A percentile compares a stretch with the other conserved stretches of the same genome.
phyloP scores from a whole-genome alignment of 1,139 yeast genomes.

The Geotrichum klebahnii region DNA sequence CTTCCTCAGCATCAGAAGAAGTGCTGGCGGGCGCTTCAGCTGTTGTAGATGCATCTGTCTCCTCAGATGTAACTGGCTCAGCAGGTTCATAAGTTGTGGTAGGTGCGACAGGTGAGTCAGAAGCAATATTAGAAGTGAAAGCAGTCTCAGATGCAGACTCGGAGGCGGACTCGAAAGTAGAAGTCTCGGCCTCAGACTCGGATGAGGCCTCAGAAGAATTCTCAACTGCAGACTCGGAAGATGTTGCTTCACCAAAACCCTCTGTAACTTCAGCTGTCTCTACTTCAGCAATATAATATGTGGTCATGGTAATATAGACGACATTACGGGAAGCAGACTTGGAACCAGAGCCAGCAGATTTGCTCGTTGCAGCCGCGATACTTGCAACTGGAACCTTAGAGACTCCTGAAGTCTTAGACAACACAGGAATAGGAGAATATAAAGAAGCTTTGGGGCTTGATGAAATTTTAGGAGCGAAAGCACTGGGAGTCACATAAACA shows the following conservation, averaged over 20 bases:
- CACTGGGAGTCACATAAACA: neutral
- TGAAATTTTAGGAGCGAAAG: neutral
- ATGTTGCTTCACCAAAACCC: neutral
- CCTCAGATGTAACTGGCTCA: too few relatives aligned
- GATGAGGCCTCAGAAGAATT: neutral
- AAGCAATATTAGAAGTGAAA: too few relatives aligned
- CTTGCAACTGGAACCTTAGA: too few relatives aligned
- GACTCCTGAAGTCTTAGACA: too few relatives aligned
- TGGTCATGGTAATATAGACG: conserved; percentile 8
- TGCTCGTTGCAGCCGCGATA: neutral
- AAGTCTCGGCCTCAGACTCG: neutral
- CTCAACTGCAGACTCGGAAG: neutral
- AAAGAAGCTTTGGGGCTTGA: too few relatives aligned
- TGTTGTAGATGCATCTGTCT: too few relatives aligned
- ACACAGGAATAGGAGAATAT: too few relatives aligned
- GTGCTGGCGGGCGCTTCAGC: too few relatives aligned
- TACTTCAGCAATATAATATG: conserved; percentile 1
- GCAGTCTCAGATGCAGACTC: too few relatives aligned
- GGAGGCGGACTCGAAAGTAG: neutral
- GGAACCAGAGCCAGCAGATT: neutral
- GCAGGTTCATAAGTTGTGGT: too few relatives aligned
- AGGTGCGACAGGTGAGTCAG: too few relatives aligned
- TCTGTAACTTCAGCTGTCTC: neutral
- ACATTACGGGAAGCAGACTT: neutral
- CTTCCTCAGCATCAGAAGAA: too few relatives aligned